These are phyloP conservation scores for Centaurea solstitialis DNA, from an alignment of 129 eudicot genomes.

Conservation along the genomic window DNA sequence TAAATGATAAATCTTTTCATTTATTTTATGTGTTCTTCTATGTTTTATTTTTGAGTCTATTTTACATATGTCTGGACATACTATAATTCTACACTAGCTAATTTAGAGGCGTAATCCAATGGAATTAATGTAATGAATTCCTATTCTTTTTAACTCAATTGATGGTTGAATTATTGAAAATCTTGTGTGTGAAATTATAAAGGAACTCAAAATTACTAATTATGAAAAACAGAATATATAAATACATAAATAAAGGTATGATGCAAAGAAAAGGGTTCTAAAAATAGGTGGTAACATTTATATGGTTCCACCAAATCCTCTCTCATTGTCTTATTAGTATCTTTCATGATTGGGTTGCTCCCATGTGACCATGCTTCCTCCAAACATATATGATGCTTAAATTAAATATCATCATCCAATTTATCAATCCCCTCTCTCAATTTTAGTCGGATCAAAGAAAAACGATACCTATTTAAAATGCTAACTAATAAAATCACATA, in stretches of 20 bases:
- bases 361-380: constrained; percentile 79
- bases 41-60: too few relatives aligned
- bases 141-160: background rate
- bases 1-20: background rate
- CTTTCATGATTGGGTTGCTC: constrained; percentile 53
- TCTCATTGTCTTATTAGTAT: constrained; percentile 59
- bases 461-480: too few relatives aligned
- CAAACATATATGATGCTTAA: constrained; percentile 21
- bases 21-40: background rate
- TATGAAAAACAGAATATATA: background rate
- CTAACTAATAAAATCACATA: too few relatives aligned
- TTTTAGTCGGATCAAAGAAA: too few relatives aligned
- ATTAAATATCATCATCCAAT: background rate
- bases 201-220: background rate
- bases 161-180: background rate
- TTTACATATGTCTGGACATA: background rate
- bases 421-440: background rate
- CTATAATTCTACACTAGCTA: background rate
- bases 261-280: constrained; percentile 28
- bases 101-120: background rate
- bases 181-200: background rate
- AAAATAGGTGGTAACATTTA: constrained; percentile 53
- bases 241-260: background rate
- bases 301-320: constrained; percentile 72
- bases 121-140: background rate